A percentile compares a stretch with the other conserved stretches of the same genome.
phyloP scores from a whole-genome alignment of 805 yeast species.

The Myxozyma lipomycoides region DNA sequence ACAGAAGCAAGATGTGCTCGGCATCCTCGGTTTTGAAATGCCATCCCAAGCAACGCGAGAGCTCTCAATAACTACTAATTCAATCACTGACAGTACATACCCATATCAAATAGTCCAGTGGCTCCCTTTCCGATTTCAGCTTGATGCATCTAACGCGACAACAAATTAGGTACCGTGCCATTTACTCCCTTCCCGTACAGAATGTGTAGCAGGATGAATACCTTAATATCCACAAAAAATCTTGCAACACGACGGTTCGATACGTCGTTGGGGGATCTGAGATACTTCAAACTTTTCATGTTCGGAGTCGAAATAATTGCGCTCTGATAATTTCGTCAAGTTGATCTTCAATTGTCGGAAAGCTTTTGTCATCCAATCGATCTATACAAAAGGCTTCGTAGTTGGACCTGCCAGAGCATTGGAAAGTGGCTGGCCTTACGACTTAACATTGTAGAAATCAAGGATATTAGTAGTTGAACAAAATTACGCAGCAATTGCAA shows the following conservation, averaged over 20 bases:
- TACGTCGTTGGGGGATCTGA: not conserved
- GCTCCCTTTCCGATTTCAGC: not conserved
- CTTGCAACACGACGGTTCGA: not conserved
- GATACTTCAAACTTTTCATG: not conserved
- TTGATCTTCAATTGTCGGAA: not conserved
- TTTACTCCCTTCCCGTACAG: not conserved
- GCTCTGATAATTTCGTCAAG: not conserved
- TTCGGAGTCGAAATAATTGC: not conserved
- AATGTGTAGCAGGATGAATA: not conserved
- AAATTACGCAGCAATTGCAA: conserved; percentile 6
- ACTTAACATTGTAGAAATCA: conserved; percentile 10
- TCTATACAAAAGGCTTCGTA: not conserved
- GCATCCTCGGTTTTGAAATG: too few species aligned
- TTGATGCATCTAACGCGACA: not conserved
- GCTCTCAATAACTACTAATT: too few species aligned
- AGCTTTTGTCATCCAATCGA: not conserved
- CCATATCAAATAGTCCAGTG: not conserved
- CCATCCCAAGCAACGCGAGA: too few species aligned
- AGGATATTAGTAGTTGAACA: conserved; percentile 6
- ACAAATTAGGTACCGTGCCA: not conserved
- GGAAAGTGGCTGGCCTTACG: conserved; percentile 4
- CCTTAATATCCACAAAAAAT: not conserved
- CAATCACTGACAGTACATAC: too few species aligned
- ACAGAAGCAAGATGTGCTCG: too few species aligned
- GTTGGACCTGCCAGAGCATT: not conserved